Base-by-base conservation (phyloP, 495 filamentous ascomycete genomes). In the Schizothecium vesticola region DNA sequence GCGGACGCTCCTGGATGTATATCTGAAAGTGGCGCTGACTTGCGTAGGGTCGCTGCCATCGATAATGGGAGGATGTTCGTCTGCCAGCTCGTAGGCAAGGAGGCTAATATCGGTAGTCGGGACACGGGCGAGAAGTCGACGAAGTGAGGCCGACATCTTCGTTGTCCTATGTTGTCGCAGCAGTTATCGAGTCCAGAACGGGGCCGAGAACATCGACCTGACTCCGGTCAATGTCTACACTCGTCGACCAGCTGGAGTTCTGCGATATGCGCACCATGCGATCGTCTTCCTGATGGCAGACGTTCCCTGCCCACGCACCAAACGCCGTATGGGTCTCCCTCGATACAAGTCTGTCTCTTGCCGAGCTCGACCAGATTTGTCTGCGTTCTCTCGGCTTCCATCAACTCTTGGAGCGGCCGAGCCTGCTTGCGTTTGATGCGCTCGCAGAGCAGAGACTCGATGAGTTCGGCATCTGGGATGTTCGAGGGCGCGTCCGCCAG, bases 241-340 rank as follows among this genome's bases (percentile, higher is more conserved):
- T 51, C 43, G 2, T 51, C 6, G 5, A 51, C 5, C 19, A 51
- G 7, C 16, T 9, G 33, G 21, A 6, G 23, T 4, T 29, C 9
- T 13, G n/a, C 1, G 13, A 3, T 4, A 33, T 13, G 16, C 36
- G n/a, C 10, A 64, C 61, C 10, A 64, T 55, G n/a, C 36, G 16
- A 5, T 43, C 11, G 36, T 64, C 61, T 3, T 33, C 36, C 6
- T 21, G 61, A 23, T 64, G 61, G 24, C 12, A 64, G 12, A 64
- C 36, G 13, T 64, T 64, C 21, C 36, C 61, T 23, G 61, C 61
- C 61, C 61, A 64, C 21, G n/a, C 16, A 55, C 61, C 61, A 64
- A 5, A 64, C 61, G 31, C 61, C 61, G 21, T 55, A 55, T 8
- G 61, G 61, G 33, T 64, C 61, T 6, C 61, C 61, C 12, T 64